These are phyloP conservation scores for Paratrimastix pyriformis DNA, from an alignment of 78 protist species.

Conservation along the genomic window DNA sequence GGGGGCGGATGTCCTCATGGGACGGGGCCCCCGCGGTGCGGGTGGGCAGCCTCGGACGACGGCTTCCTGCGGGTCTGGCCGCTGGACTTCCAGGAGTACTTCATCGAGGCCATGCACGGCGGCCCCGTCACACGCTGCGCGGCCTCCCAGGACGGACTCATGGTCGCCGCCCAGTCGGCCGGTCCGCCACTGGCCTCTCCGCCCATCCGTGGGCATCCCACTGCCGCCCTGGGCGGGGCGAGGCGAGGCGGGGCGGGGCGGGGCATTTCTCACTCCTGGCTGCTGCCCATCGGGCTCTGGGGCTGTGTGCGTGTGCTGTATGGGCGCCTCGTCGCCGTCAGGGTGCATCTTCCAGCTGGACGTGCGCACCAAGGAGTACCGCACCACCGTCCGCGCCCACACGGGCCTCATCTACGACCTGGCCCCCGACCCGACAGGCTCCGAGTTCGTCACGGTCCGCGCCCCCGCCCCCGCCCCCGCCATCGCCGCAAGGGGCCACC, in stretches of 20 bases:
- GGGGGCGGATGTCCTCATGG: no score
- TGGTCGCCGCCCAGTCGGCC: neutral
- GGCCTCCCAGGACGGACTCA: neutral
- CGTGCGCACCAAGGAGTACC: slow-evolving; percentile 14
- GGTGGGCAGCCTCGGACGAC: neutral
- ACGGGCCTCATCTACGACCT: no score
- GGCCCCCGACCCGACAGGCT: neutral
- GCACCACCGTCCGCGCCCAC: neutral
- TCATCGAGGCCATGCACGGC: slow-evolving; percentile 20
- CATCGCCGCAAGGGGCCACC: neutral
- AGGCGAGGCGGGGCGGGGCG: neutral
- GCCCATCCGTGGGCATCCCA: neutral
- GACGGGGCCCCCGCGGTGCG: no score
- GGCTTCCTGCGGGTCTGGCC: slow-evolving; percentile 24
- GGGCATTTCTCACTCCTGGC: slow-evolving; percentile 4
- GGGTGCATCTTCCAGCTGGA: no score
- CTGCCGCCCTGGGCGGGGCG: neutral
- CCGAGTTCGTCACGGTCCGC: slow-evolving; percentile 3
- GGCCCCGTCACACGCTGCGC: neutral
- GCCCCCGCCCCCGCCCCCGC: slow-evolving; percentile 17
- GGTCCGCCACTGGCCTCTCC: neutral
- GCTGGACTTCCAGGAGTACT: slow-evolving; percentile 23
- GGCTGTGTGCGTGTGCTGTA: neutral
- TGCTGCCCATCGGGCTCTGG: slow-evolving; percentile 5
- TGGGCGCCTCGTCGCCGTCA: no score